Evolutionary conservation across 306 rosid species (phyloP), one percentile per base, ranked within the genome.

Genomic region (Corylus americana): DNA sequence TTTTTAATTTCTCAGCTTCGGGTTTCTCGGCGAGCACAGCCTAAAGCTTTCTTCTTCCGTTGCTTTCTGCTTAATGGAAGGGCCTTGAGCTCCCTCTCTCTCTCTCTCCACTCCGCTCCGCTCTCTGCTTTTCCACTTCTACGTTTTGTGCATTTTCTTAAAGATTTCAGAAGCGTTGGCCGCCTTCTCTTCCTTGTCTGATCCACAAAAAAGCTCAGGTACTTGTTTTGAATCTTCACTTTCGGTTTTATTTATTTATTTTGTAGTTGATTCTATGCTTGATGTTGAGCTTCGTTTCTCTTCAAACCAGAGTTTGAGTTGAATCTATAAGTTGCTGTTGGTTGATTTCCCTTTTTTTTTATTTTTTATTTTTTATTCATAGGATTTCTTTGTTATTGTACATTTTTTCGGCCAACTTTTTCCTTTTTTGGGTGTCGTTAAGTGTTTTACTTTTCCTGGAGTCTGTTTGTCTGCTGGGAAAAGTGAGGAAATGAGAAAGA

Each of bases 41-140:
- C 76, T 75, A 74, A 78, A 85, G 76, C 86, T 86, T 90, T 49
- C 53, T 49, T 49, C 53, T 49, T 9, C 88, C 88, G 86, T 91
- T 92, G 87, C 91, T 88, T 88, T 91, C 89, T 88, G 91, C 89
- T 81, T 83, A 84, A 94, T 94, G 94, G 97, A 92, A 91, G 90
- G 86, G 29, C 82, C 97, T 83, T 92, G 62, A 90, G 29, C 35
- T 22, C 25, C 25, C 78, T 68, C 14, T 72, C 77, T 70, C 79
- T 8, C 13, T 67, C 77, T 77, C 22, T 61, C 62, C 72, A 35
- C 9, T 77, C 64, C 61, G 55, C 84, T 76, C 67, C 73, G 70
- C 76, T 63, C 14, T 77, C 69, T 74, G 61, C 84, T 76, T 49
- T 68, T 53, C 74, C n/a, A 47, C 62, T 47, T 31, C 70, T 70